Evolutionary conservation across 768 basidiomycete species (phyloP), one percentile per base, ranked within the genome.

Genomic region (Tulasnella sp.): DNA sequence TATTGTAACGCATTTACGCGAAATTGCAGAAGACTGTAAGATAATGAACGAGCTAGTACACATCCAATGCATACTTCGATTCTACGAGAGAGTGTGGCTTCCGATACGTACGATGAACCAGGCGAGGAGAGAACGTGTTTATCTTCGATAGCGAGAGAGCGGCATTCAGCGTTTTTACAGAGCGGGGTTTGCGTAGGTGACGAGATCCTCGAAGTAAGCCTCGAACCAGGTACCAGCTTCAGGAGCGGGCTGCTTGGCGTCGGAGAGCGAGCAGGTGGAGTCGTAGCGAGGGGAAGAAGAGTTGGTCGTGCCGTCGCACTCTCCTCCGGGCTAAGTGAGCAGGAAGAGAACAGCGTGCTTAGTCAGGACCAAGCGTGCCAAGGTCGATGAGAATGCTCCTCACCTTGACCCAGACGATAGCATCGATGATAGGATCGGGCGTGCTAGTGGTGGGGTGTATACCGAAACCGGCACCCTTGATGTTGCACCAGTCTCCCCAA

Each of bases 401-500:
- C 15, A 77, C 76, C 76, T 77, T 91, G 80, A 89, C 86, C 89
- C 89, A 91, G 79, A 90, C 89, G 82, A 90, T 88, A 70, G 89
- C 84, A 81, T 91, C 90, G 79, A 90, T 88, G 81, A 87, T 85
- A 74, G 85, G 83, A 70, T 86, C 86, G 51, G 88, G 88, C 26
- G 89, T 90, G 86, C 84, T 73, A 76, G 85, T 85, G 55, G 90
- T 90, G 40, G 90, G 90, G 76, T 85, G 89, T 61, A 84, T 87
- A 78, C 90, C 90, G 83, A 90, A 91, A 79, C 90, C 90, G 75
- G 90, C 88, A 81, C 87, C 87, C 81, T 87, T 87, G 82, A 91
- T 88, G 82, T 91, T 91, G 86, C 90, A 90, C 88, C 89, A 91
- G 85, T 91, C 88, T 80, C 90, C 90, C 90, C 90, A 90, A 80